A percentile compares a stretch with the other conserved stretches of the same genome.
Conservation (phyloP, 768 basidiomycete species). For the Pleurotus djamor region DNA sequence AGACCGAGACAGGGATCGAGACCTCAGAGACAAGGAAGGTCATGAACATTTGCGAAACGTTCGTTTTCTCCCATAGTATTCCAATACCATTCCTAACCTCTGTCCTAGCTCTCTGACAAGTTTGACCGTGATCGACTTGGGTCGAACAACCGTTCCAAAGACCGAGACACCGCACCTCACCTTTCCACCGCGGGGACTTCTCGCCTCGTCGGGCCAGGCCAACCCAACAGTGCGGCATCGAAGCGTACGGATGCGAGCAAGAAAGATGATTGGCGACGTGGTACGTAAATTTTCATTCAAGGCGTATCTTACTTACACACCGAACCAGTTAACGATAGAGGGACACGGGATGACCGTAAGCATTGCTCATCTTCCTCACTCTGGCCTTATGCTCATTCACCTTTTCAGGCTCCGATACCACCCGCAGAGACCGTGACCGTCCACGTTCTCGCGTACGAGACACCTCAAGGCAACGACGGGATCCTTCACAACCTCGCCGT, state of each 20-base stretch:
- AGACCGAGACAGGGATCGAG: conserved; percentile 58
- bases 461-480: conserved; percentile 58
- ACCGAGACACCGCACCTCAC: conserved; percentile 67
- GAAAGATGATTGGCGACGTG: conserved; percentile 84
- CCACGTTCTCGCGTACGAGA: conserved; percentile 66
- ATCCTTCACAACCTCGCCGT: conserved; percentile 45
- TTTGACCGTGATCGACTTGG: conserved; percentile 81
- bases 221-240: conserved; percentile 33
- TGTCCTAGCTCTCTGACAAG: conserved; percentile 74
- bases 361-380: conserved; percentile 1
- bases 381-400: neutral
- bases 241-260: conserved; percentile 57
- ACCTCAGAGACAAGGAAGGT: conserved; percentile 71
- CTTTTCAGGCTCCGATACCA: conserved; percentile 45
- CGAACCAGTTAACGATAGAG: conserved; percentile 37
- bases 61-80: conserved; percentile 22
- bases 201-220: conserved; percentile 34
- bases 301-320: conserved; percentile 11
- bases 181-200: conserved; percentile 37
- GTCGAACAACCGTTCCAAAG: conserved; percentile 54
- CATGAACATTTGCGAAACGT: conserved; percentile 79
- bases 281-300: conserved; percentile 35
- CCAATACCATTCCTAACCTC: conserved; percentile 5
- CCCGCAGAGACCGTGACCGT: conserved; percentile 61
- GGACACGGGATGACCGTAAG: conserved; percentile 62